Evolutionary conservation across 148 eudicot genomes (phyloP), one percentile per base, ranked within the genome.

Genomic region (Dysphania ambrosioides): DNA sequence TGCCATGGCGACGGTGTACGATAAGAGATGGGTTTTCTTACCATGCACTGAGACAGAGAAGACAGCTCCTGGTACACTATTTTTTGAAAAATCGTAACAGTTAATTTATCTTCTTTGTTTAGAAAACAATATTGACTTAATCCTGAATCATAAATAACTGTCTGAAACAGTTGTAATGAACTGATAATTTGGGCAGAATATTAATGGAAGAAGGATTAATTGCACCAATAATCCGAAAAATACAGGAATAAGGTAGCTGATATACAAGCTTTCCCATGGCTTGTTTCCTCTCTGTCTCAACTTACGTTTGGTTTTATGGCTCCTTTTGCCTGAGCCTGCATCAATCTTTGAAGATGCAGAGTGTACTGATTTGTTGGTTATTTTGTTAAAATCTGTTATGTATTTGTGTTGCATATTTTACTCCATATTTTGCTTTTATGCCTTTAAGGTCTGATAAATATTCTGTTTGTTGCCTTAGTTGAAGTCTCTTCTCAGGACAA

Each of bases 401-500:
- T 66, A 29, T 35, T 10, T 15, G 2, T 29, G n/a, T 19, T 16
- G n/a, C n/a, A n/a, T 31, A 13, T 23, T 31, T 5, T 40, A 38
- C 38, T 30, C 30, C 13, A 8, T 34, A 34, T 61, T 12, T 49
- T 36, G 49, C 56, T 53, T 51, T 56, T 57, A 11, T 72, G n/a
- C 23, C 63, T 21, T 64, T 16, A n/a, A 44, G 68, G 57, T 66
- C 67, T 82, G 59, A 72, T 72, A n/a, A 21, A 15, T 68, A 11
- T n/a, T 35, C 24, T 65, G 26, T 68, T 60, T 12, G 63, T 85
- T 63, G 32, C 30, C 61, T 68, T 92, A 95, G 98, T 71, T 95
- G 59, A 92, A 84, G 79, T 87, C 90, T 75, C 88, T 92, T 80
- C 75, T 92, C 60, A 97, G 98, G 67, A 95, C 98, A 58, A 86